Conservation (phyloP, 2,329 filamentous ascomycete genomes). For the Cordyceps tenuipes region DNA sequence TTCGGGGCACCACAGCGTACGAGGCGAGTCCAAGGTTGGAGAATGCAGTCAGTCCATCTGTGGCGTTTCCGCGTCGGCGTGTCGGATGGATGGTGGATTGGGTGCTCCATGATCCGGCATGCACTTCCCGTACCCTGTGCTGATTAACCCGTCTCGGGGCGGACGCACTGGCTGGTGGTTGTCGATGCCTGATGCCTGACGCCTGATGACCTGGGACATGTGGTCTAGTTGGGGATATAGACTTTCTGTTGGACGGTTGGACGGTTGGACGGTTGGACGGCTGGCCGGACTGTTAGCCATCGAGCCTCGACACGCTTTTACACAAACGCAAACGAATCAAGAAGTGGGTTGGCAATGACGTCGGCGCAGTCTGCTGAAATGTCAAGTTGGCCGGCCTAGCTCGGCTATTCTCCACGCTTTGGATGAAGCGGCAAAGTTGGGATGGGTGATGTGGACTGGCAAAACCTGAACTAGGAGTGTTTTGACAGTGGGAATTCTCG, state of each 20-base stretch:
- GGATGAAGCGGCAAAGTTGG: neutral
- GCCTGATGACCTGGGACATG: neutral
- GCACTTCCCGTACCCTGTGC: neutral
- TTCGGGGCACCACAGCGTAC: too few relatives aligned
- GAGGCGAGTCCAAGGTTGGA: neutral
- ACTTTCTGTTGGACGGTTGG: too few relatives aligned
- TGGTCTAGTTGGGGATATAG: too few relatives aligned
- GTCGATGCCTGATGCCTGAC: constrained; percentile 4
- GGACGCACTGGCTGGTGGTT: neutral
- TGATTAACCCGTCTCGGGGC: constrained; percentile 4
- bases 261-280: too few relatives aligned
- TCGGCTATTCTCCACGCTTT: neutral
- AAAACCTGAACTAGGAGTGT: neutral
- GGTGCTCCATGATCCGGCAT: neutral
- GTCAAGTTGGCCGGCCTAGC: neutral
- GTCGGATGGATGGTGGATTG: constrained; percentile 1
- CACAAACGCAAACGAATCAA: neutral
- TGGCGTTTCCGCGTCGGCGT: neutral
- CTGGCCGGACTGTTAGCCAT: too few relatives aligned
- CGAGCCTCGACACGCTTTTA: neutral
- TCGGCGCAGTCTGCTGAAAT: neutral
- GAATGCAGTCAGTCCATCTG: neutral
- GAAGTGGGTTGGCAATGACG: neutral
- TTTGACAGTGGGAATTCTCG: neutral
- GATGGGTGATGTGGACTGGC: neutral